Base-by-base conservation (phyloP, 768 basidiomycete species). In the Austroboletus festivus region DNA sequence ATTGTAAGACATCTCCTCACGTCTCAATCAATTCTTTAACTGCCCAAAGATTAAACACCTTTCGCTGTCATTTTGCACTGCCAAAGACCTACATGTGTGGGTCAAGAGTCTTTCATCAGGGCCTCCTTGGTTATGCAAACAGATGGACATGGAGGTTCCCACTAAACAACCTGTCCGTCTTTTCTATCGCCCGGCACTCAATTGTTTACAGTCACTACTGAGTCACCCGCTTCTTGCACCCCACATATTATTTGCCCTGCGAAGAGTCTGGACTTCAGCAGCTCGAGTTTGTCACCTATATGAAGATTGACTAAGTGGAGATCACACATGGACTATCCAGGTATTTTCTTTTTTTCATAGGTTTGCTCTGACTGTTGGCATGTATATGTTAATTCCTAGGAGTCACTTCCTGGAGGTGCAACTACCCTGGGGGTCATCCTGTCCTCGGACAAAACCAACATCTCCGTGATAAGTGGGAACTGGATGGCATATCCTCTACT, bases 181-280 rank as follows among this genome's bases (percentile, higher is more conserved):
- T 3, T 69, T 54, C 48, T 71, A 71, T 51, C 52, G 51, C 10
- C 49, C 61, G 43, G 40, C 59, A 3, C 23, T 71, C 6, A 50
- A 70, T 13, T 71, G 65, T 21, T 9, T 71, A 0, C 51, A 67
- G 35, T 44, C 56, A 4, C 50, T 71, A 1, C 35, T 71, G 7
- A 51, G 53, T 13, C 46, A 28, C 28, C 69, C 62, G 1, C 42
- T 63, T 1, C 30, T 71, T 1, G 37, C 52, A 13, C 54, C 65
- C n/a, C 40, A 59, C 31, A 54, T 70, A 5, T 47, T 54, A 2
- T 57, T 63, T 16, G 23, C 38, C 15, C 64, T 64, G 5, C 40
- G 54, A 5, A 51, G 43, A 22, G 37, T 56, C 1, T 68, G 52
- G 39, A 49, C 39, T 19, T 46, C 22, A 1, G 46, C 48, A 4